Base-by-base conservation (phyloP, 2,329 filamentous ascomycete species). In the Clonostachys sp. region DNA sequence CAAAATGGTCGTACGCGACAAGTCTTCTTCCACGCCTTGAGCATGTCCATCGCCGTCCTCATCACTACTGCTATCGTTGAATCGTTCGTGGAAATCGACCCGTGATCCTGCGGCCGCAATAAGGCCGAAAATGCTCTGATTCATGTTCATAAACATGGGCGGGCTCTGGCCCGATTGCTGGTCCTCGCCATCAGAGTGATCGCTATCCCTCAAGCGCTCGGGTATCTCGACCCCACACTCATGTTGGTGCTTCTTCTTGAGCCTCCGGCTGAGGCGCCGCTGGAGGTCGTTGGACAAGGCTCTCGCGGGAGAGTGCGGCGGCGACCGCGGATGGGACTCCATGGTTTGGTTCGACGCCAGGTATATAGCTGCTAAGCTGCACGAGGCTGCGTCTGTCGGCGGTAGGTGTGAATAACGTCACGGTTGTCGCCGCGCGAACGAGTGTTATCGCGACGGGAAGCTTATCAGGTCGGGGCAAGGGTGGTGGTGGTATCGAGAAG, bases 101-200 rank as follows among this genome's bases (percentile, higher is more conserved):
- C 83, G 83, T 33, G 89, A 91, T 7, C 91, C 89, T 36, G 90
- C 90, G 14, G 90, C 89, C 7, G 91, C 89, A 55, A 97, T 91
- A 68, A 97, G 81, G 46, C 90, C 91, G 64, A 96, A 95, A 47
- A 97, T 85, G 54, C 89, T 95, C 73, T 96, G 91, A 66, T 96
- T 94, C 84, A 95, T 89, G 60, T 91, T 89, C 67, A 81, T 73
- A 49, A 78, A 76, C 63, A 78, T 72, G 52, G 74, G 70, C 13
- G 71, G 66, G 36, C 67, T 69, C 48, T 73, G 70, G 3, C 72
- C 65, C 5, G 66, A 65, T 18, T 53, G 46, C 42, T 71, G 54
- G 41, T 74, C 66, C 55, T 80, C 73, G 42, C 78, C 75, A 34
- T 62, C 67, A n/a, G 68, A 68, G 49, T 78, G 70, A 48, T 74